Percentiles rank a stretch among this genome's conserved stretches.
phyloP scores from a whole-genome alignment of 257 asterid species.

The Paulownia fortunei region DNA sequence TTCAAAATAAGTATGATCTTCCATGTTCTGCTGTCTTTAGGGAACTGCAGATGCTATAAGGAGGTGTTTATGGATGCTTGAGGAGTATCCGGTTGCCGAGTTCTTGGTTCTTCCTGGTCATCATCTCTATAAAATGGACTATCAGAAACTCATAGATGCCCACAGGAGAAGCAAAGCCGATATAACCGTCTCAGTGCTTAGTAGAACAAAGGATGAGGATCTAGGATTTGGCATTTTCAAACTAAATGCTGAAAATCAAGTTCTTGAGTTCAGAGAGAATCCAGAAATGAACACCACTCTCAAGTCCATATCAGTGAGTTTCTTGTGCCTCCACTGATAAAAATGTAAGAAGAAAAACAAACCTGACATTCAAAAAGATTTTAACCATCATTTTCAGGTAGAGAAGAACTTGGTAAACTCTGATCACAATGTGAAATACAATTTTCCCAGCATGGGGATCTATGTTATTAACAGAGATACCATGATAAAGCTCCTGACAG shows the following conservation, averaged over 20 bases:
- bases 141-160: slow-evolving; percentile 60
- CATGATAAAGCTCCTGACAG: slow-evolving; percentile 71
- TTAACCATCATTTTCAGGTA: slow-evolving; percentile 45
- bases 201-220: slow-evolving; percentile 39
- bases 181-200: slow-evolving; percentile 61
- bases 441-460: slow-evolving; percentile 76
- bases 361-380: slow-evolving; percentile 14
- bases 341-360: background rate
- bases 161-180: slow-evolving; percentile 56
- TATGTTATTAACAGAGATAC: slow-evolving; percentile 69
- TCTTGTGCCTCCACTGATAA: background rate
- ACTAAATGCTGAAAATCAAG: slow-evolving; percentile 52
- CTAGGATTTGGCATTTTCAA: slow-evolving; percentile 57
- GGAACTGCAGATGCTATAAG: slow-evolving; percentile 94
- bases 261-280: slow-evolving; percentile 50
- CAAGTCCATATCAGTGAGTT: slow-evolving; percentile 40
- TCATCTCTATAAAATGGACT: slow-evolving; percentile 88
- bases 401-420: slow-evolving; percentile 8
- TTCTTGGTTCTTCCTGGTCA: slow-evolving; percentile 86
- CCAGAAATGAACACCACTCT: slow-evolving; percentile 18
- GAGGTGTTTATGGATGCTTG: slow-evolving; percentile 78
- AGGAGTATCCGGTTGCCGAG: slow-evolving; percentile 64
- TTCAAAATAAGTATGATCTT: background rate
- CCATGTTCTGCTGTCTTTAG: slow-evolving; percentile 35
- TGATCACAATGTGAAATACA: background rate